Evolutionary conservation across 2,329 filamentous ascomycete species (phyloP), one percentile per base, ranked within the genome.

Genomic region (Colletotrichum magnum): DNA sequence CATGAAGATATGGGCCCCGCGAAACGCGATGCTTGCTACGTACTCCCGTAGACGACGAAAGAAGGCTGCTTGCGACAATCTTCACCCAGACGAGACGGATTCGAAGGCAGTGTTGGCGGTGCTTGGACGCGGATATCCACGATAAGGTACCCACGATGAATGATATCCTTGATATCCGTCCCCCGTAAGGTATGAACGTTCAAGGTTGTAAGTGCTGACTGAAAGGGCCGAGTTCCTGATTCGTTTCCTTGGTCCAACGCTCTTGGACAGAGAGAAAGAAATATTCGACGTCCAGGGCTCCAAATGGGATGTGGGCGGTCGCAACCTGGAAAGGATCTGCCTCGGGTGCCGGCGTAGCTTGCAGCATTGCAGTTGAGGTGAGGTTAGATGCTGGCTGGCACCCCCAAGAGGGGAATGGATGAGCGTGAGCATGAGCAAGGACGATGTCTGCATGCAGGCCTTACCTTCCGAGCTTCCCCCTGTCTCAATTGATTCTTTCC

Each of bases 361-460:
- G 13, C 45, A 47, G 45, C 45, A 16, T 16, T 16, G 9, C 13
- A 18, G 45, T 47, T 3, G 16, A 16, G 18, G 16, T 47, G 45
- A 16, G 45, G 32, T 36, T 10, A 10, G 41, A 43, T 43, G 41
- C 41, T 43, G 9, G 52, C 36, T 39, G 48, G 24, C 28, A 13
- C 7, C n/a, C n/a, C 39, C 10, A 18, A 9, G 51, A 18, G 26
- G n/a, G 15, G 36, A 43, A 36, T 36, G 32, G 32, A 36, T 36
- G 9, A 10, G 32, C 32, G 32, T 36, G 32, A 36, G 32, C 32
- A 36, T 10, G 32, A 36, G 32, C 32, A 36, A 24, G 32, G 60
- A 26, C 60, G 60, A 64, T 64, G 52, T 50, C 15, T 56, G 41
- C 41, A 64, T 64, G 60, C 52, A 50, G 60, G 43, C 60, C 52